phyloP scores from a whole-genome alignment of 1,139 yeast species.

The Debaryomyces psychrophilus region DNA sequence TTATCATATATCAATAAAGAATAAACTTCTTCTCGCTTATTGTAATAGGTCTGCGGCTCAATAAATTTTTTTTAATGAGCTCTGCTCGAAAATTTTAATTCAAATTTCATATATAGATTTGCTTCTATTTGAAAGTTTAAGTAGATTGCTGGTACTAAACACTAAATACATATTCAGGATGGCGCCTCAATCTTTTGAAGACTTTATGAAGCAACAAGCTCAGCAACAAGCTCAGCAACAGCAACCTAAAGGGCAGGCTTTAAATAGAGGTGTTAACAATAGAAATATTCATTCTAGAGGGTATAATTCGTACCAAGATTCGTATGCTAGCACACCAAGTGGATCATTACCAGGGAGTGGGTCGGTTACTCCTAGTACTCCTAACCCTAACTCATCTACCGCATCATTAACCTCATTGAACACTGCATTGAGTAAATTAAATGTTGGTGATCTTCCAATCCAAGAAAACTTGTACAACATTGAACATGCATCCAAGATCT shows the following conservation, averaged over 20 bases:
- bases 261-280: conserved; percentile 3
- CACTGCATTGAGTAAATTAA: conserved; percentile 67
- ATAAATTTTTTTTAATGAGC: conserved; percentile 2
- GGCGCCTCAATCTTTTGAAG: conserved; percentile 32
- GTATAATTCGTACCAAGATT: conserved; percentile 10
- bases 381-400: conserved; percentile 51
- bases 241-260: conserved; percentile 12
- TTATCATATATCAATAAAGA: not conserved
- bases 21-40: not conserved
- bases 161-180: conserved; percentile 6
- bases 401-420: conserved; percentile 74
- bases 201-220: conserved; percentile 37
- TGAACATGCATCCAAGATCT: conserved; percentile 57
- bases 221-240: conserved; percentile 10
- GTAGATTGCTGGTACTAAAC: not conserved
- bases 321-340: conserved; percentile 29
- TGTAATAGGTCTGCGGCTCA: conserved; percentile 7
- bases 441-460: conserved; percentile 64
- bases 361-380: conserved; percentile 40
- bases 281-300: not conserved
- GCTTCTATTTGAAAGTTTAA: not conserved
- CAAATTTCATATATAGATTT: not conserved
- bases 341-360: conserved; percentile 48
- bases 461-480: conserved; percentile 59
- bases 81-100: conserved; percentile 11